These are phyloP conservation scores for Candida fluviatilis DNA, from an alignment of 805 yeast species.

Conservation along the genomic window DNA sequence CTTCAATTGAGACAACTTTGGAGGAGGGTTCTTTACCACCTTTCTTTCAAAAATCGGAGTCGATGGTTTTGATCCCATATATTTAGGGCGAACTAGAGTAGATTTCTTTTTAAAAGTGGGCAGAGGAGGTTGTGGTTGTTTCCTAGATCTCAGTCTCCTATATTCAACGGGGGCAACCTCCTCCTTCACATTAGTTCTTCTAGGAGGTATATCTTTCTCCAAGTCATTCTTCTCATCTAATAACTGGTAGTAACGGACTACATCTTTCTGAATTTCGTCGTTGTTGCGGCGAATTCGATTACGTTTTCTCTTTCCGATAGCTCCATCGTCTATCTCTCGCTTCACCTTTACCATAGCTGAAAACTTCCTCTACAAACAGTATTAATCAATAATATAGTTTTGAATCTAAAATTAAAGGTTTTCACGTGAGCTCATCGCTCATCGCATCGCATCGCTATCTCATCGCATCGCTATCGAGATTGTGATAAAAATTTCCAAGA, in stretches of 20 bases:
- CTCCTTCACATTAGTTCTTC: conserved; percentile 8
- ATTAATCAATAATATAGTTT: neutral
- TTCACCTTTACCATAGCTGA: neutral
- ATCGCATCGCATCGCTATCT: neutral
- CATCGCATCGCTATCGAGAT: too few relatives aligned
- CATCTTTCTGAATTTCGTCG: conserved; percentile 15
- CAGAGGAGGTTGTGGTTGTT: neutral
- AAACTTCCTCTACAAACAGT: neutral
- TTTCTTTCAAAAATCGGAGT: neutral
- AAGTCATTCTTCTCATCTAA: conserved; percentile 12
- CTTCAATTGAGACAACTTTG: conserved; percentile 4
- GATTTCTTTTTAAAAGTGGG: neutral
- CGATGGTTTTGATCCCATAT: conserved; percentile 4
- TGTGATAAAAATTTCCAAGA: neutral
- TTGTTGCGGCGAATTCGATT: conserved; percentile 4
- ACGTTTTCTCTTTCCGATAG: conserved; percentile 1
- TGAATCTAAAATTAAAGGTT: conserved; percentile 1
- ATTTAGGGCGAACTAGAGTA: conserved; percentile 2
- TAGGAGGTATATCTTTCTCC: conserved; percentile 25
- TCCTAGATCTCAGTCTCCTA: neutral
- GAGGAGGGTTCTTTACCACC: conserved; percentile 1
- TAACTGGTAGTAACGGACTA: conserved; percentile 16
- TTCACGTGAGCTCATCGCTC: conserved; percentile 6
- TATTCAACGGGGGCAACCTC: conserved; percentile 6
- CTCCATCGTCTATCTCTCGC: conserved; percentile 1